phyloP scores from a whole-genome alignment of 495 filamentous ascomycete species.

The Hapsidospora chrysogenum region DNA sequence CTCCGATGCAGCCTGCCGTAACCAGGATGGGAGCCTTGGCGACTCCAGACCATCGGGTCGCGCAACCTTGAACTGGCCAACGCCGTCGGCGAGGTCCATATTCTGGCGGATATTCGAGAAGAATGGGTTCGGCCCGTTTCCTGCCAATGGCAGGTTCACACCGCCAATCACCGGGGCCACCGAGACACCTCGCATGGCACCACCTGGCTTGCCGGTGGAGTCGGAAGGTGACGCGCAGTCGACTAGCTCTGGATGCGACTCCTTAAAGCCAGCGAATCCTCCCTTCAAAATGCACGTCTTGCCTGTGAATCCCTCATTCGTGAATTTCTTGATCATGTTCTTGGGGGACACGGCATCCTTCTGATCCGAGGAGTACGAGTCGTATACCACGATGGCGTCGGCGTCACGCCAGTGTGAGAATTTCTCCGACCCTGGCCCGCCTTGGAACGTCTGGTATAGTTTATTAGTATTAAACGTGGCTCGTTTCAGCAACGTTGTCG shows the following conservation, averaged over 20 bases:
- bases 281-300: slow-evolving; percentile 51
- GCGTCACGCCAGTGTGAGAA: slow-evolving; percentile 64
- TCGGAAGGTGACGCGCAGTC: slow-evolving; percentile 27
- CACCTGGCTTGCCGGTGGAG: slow-evolving; percentile 20
- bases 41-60: slow-evolving; percentile 42
- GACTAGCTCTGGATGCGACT: slow-evolving; percentile 27
- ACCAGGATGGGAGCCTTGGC: slow-evolving; percentile 55
- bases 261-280: slow-evolving; percentile 34
- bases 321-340: slow-evolving; percentile 88
- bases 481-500: slow-evolving; percentile 82
- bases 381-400: slow-evolving; percentile 74
- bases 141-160: slow-evolving; percentile 58
- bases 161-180: slow-evolving; percentile 72
- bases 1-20: slow-evolving; percentile 45
- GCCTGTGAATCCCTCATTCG: slow-evolving; percentile 67
- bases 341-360: slow-evolving; percentile 62
- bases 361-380: slow-evolving; percentile 52
- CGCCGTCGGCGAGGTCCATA: slow-evolving; percentile 85
- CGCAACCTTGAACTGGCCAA: slow-evolving; percentile 72
- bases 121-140: slow-evolving; percentile 65
- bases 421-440: slow-evolving; percentile 48
- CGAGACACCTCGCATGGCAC: slow-evolving; percentile 20
- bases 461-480: slow-evolving; percentile 85
- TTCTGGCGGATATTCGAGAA: slow-evolving; percentile 95
- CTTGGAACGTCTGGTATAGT: slow-evolving; percentile 73